Base-by-base conservation (phyloP, 768 basidiomycete genomes). In the Hysterangium stoloniferum region DNA sequence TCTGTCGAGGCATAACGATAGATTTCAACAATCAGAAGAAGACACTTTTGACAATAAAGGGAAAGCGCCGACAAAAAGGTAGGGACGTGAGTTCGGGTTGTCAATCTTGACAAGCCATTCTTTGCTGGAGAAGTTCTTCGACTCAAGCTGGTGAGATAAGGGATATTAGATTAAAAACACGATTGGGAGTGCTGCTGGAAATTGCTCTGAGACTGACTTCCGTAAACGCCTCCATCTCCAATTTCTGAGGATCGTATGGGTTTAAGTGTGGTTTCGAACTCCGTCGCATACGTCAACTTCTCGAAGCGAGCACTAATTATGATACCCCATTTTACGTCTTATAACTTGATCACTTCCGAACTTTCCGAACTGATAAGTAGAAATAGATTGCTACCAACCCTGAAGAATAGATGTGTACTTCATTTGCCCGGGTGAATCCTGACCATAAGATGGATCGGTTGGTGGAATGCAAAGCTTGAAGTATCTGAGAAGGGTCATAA, bases 81-180 rank as follows among this genome's bases (percentile, higher is more conserved):
- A 88, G 29, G 85, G 80, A 1, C 71, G 77, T 1, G 84, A 80
- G 13, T 68, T 75, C 38, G 68, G 68, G 32, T 69, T 68, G 59
- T 87, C 80, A 45, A 74, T 68, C 62, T 83, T 86, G 28, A 77
- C 77, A 11, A 88, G 70, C 86, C 86, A 89, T 63, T 87, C 84
- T 61, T 80, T 84, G 50, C 67, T 67, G 25, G 84, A 66, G 28
- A 88, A 71, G 29, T 64, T 61, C 48, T 77, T 78, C 29, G 73
- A 68, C 49, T 79, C 71, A 42, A 78, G 77, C 85, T 87, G 28
- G 17, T 36, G 47, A 36, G n/a, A n/a, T 17, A 31, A 19, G 9
- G 1, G 15, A 15, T 4, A 45, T 45, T 24, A 37, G 33, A 25
- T 38, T 25, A 48, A 35, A 48, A 28, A 38, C 22, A 41, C 11